Base-by-base conservation (phyloP, 257 asterid species). In the Haberlea rhodopensis region DNA sequence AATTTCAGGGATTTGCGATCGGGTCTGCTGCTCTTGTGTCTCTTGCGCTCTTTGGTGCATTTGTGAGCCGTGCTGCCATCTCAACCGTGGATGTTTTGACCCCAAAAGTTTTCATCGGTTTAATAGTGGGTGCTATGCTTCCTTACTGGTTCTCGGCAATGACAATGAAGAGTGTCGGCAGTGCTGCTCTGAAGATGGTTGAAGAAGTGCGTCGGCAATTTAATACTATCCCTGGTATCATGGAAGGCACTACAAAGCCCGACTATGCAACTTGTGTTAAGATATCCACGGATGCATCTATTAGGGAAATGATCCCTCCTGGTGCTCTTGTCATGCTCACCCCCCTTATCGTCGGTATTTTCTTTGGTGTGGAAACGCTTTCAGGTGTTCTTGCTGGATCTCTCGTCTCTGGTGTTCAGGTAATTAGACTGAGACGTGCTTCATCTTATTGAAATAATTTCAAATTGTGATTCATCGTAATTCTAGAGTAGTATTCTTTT, bases 261-360 rank as follows among this genome's bases (percentile, higher is more conserved):
- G 95, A 87, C 76, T 87, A 87, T 37, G 88, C 95, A 18, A 83
- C 86, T 46, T 87, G 95, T 32, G 95, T 87, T 43, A 87, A 85
- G 73, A 87, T 87, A 70, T 87, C 95, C 25, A 87, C 95, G 2
- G 95, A 87, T 71, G 95, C 95, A 23, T 87, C 95, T 5, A 66
- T 87, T 73, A 85, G 78, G 68, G 95, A 87, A 81, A 87, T 87
- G 95, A 75, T 87, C 28, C 90, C 95, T 60, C 95, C 95, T 7
- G 95, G 95, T 69, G 89, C 90, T 23, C 95, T 87, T 43, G 95
- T 87, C 74, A 87, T 87, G 92, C 95, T 87, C 57, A 87, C 95
- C 3, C 92, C 92, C 46, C 91, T 87, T 54, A 81, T 87, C 1
- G 92, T 83, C 1, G 95, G 95, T 9, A 79, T 80, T 73, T 79